Conservation (phyloP, 306 rosid species). For the Sicyos edulis region DNA sequence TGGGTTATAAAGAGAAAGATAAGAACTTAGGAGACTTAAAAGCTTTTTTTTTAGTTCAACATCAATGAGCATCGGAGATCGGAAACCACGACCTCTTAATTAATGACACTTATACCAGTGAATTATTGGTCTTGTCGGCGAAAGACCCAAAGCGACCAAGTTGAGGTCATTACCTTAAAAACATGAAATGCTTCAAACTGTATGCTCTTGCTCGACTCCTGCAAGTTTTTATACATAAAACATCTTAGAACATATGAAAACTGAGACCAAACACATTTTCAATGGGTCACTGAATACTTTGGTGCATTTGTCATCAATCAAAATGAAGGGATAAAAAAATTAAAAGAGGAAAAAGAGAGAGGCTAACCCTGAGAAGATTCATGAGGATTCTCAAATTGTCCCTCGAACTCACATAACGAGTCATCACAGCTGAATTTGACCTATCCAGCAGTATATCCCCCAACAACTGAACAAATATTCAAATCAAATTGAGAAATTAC, state of each 20-base stretch:
- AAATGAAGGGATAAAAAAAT: not conserved
- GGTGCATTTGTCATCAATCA: not conserved
- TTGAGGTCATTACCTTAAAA: constrained; percentile 56
- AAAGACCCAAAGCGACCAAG: too few relatives aligned
- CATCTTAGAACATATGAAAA: not conserved
- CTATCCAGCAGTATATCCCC: constrained; percentile 94
- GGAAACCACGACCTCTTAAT: too few relatives aligned
- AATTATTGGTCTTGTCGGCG: too few relatives aligned
- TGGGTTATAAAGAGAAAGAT: too few relatives aligned
- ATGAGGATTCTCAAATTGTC: constrained; percentile 94
- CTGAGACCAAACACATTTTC: not conserved
- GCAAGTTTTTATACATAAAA: constrained; percentile 18
- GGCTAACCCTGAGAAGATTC: constrained; percentile 76
- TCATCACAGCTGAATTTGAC: constrained; percentile 91
- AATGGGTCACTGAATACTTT: not conserved
- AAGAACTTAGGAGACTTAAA: too few relatives aligned
- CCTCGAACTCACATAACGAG: constrained; percentile 94
- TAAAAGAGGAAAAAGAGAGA: not conserved
- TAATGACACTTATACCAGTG: too few relatives aligned
- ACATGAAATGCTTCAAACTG: constrained; percentile 97
- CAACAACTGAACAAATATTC: constrained; percentile 53
- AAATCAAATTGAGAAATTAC: not conserved
- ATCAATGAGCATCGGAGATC: too few relatives aligned
- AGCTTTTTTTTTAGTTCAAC: too few relatives aligned
- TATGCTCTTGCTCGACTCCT: constrained; percentile 98